Percentiles rank a stretch among this genome's conserved stretches.
Conservation (phyloP, 1,284 basidiomycete genomes). For the Microbotryomycetes sp. region DNA sequence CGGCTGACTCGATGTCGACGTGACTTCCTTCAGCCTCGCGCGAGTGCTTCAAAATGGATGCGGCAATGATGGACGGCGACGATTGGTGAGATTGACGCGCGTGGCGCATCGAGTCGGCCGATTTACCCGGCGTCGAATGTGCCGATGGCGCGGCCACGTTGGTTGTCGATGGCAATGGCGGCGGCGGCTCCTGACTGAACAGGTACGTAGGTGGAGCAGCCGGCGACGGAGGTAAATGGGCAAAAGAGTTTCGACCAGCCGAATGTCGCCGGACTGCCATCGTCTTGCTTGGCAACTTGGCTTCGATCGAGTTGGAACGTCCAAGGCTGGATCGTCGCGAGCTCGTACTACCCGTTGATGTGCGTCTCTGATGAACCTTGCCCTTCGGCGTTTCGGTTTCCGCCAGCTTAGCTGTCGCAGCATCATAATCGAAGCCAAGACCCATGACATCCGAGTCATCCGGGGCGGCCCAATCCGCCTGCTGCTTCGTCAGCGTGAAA, state of each 20-base stretch:
- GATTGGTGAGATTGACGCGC: constrained; percentile 28
- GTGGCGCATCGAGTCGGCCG: constrained; percentile 7
- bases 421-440: constrained; percentile 21
- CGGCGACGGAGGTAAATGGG: constrained; percentile 29
- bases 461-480: neutral
- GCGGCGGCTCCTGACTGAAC: constrained; percentile 4
- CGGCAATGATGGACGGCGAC: constrained; percentile 34
- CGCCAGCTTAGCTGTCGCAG: neutral
- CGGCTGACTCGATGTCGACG: constrained; percentile 67
- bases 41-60: constrained; percentile 38
- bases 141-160: constrained; percentile 58
- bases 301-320: constrained; percentile 12
- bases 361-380: neutral
- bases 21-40: constrained; percentile 29
- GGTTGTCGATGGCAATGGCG: constrained; percentile 52
- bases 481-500: neutral
- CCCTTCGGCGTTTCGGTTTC: neutral
- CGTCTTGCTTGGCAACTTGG: constrained; percentile 21
- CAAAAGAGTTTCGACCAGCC: neutral
- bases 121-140: neutral
- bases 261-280: neutral
- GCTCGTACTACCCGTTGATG: constrained; percentile 3
- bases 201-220: constrained; percentile 18
- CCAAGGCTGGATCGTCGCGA: constrained; percentile 9
- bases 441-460: constrained; percentile 4